Conservation (phyloP, 1,139 yeast genomes). For the Sugiyamaella sp. region DNA sequence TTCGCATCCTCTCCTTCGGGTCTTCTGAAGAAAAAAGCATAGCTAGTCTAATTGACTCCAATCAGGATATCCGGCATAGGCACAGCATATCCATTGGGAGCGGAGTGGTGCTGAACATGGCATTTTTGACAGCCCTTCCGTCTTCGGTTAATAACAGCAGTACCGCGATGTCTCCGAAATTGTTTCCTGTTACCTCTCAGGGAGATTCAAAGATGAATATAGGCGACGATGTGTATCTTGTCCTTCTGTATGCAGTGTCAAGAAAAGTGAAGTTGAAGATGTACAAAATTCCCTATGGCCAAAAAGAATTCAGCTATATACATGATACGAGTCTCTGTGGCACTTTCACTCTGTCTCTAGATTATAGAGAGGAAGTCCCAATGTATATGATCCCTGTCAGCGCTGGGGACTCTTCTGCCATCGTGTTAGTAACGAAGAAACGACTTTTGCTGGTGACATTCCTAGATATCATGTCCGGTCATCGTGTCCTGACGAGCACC, state of each 20-base stretch:
- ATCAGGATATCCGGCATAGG: constrained; percentile 3
- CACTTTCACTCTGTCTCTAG: constrained; percentile 22
- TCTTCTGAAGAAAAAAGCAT: constrained; percentile 1
- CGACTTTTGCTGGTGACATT: constrained; percentile 26
- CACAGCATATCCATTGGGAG: constrained; percentile 9
- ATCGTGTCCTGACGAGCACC: constrained; percentile 18
- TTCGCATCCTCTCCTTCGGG: constrained; percentile 14
- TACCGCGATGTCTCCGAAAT: not conserved
- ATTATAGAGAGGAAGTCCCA: constrained; percentile 22
- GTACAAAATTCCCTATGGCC: constrained; percentile 18
- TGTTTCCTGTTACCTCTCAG: not conserved
- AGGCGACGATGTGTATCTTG: constrained; percentile 13
- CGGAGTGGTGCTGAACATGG: constrained; percentile 14
- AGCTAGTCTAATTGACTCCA: not conserved
- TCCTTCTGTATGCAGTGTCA: constrained; percentile 7
- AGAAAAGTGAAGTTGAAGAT: constrained; percentile 15
- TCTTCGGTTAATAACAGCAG: not conserved
- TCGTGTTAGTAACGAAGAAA: constrained; percentile 25
- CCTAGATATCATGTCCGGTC: constrained; percentile 31
- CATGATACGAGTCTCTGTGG: constrained; percentile 18
- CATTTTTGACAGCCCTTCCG: constrained; percentile 2
- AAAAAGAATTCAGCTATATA: constrained; percentile 8
- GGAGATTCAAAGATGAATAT: not conserved
- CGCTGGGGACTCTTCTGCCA: constrained; percentile 21
- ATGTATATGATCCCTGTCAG: constrained; percentile 30